A percentile compares a stretch with the other conserved stretches of the same genome.
These are phyloP conservation scores for Coriaria nepalensis DNA, from an alignment of 306 rosid genomes.

Conservation along the genomic window DNA sequence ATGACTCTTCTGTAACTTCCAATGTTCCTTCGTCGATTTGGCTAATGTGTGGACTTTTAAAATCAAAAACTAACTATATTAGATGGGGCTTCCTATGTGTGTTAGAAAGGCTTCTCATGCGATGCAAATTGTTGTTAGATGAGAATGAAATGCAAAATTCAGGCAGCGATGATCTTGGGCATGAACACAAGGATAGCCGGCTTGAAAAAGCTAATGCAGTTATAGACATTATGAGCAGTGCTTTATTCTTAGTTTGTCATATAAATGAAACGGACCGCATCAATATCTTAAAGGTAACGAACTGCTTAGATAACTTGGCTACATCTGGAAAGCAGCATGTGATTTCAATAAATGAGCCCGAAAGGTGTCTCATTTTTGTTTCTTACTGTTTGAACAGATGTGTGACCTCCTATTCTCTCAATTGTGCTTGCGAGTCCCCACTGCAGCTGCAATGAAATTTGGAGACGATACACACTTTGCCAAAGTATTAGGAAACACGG, in stretches of 20 bases:
- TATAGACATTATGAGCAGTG: conserved; percentile 85
- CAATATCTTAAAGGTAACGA: conserved; percentile 82
- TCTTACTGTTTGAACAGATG: conserved; percentile 55
- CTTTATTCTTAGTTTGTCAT: conserved; percentile 70
- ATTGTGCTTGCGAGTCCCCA: conserved; percentile 80
- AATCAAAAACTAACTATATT: conserved; percentile 60
- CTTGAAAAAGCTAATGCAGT: conserved; percentile 93
- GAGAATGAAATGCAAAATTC: conserved; percentile 58
- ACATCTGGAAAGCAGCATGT: not conserved
- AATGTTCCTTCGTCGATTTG: conserved; percentile 65
- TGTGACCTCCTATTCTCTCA: conserved; percentile 93
- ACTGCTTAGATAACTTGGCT: conserved; percentile 11
- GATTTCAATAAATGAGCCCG: too few relatives aligned
- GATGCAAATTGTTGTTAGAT: conserved; percentile 87
- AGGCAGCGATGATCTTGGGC: conserved; percentile 29
- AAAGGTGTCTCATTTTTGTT: not conserved
- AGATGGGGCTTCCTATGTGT: conserved; percentile 94
- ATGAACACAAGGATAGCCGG: conserved; percentile 41
- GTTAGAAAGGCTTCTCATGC: conserved; percentile 91
- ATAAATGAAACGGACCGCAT: conserved; percentile 80
- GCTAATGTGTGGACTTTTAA: conserved; percentile 88
- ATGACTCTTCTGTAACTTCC: conserved; percentile 52
- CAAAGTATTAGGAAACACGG: conserved; percentile 22
- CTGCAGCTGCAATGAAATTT: conserved; percentile 34
- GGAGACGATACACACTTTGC: conserved; percentile 52